These are phyloP conservation scores for Irineochytrium annulatum DNA, from an alignment of 192 early-diverging fungal species.

Conservation along the genomic window DNA sequence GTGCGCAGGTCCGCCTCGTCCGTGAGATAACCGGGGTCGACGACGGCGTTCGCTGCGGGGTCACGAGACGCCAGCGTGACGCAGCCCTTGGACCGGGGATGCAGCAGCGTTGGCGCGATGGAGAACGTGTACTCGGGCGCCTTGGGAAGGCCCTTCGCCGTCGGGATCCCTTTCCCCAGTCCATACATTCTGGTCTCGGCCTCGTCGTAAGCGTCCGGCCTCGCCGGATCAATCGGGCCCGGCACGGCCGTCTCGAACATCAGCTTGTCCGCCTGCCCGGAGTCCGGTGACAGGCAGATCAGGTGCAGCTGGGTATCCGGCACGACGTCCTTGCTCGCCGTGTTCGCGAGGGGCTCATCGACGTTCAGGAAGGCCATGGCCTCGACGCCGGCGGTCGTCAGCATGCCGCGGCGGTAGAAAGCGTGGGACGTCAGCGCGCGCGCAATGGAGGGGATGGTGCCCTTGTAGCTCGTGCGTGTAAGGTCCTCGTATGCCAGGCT, in stretches of 20 bases:
- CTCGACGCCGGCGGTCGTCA: neutral
- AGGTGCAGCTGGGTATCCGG: constrained; percentile 5
- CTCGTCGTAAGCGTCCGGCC: neutral
- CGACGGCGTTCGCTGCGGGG: neutral
- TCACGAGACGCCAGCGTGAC: neutral
- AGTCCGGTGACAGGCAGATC: neutral
- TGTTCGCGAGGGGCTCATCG: neutral
- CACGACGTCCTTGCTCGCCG: neutral
- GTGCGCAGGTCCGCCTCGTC: neutral
- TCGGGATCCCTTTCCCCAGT: no score
- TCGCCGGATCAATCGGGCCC: neutral
- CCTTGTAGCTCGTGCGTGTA: neutral
- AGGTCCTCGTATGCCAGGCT: constrained; percentile 13
- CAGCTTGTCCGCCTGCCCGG: neutral
- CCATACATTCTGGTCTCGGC: no score
- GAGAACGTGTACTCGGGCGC: neutral
- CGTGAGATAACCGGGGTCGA: neutral
- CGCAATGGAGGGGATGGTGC: neutral
- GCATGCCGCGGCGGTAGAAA: neutral
- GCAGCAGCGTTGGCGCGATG: constrained; percentile 3
- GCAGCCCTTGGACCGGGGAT: neutral
- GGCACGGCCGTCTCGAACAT: neutral
- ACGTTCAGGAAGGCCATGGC: constrained; percentile 16
- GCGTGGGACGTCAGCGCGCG: constrained; percentile 1
- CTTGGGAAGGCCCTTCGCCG: neutral